Percentiles rank a stretch among this genome's conserved stretches.
phyloP scores from a whole-genome alignment of 805 yeast species.

The Zygosaccharomyces kombuchaensis region DNA sequence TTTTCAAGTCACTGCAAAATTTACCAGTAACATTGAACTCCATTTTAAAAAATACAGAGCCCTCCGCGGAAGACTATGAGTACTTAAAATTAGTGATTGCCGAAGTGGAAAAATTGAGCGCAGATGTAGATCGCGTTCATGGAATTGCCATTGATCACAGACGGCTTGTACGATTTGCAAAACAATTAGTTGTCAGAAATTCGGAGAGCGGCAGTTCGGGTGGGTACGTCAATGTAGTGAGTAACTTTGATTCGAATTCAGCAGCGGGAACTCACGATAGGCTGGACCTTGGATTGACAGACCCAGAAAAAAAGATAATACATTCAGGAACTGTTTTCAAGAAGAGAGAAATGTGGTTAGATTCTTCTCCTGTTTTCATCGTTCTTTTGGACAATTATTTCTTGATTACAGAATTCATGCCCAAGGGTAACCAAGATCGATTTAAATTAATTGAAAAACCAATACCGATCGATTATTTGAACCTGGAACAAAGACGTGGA shows the following conservation, averaged over 20 bases:
- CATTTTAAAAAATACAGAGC: slow-evolving; percentile 47
- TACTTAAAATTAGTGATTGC: slow-evolving; percentile 50
- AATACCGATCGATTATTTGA: slow-evolving; percentile 55
- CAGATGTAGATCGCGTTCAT: slow-evolving; percentile 57
- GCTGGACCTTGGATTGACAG: slow-evolving; percentile 45
- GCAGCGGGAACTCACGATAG: slow-evolving; percentile 19
- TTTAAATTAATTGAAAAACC: slow-evolving; percentile 53
- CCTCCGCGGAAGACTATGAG: slow-evolving; percentile 48
- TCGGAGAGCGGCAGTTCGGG: slow-evolving; percentile 24
- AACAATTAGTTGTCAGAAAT: slow-evolving; percentile 28
- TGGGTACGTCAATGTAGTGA: slow-evolving; percentile 25
- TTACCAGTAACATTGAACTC: slow-evolving; percentile 61
- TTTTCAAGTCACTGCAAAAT: slow-evolving; percentile 50
- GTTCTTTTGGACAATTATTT: slow-evolving; percentile 69
- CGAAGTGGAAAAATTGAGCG: slow-evolving; percentile 51
- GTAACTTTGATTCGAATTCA: slow-evolving; percentile 4
- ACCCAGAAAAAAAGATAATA: slow-evolving; percentile 52
- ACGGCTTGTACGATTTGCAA: slow-evolving; percentile 48
- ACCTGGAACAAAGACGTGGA: slow-evolving; percentile 44
- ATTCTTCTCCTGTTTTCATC: slow-evolving; percentile 46
- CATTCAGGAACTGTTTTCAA: slow-evolving; percentile 55
- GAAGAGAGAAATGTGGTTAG: slow-evolving; percentile 62
- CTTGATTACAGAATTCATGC: slow-evolving; percentile 55
- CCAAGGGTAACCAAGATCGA: slow-evolving; percentile 36
- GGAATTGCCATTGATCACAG: slow-evolving; percentile 56